Conservation (phyloP, 2,329 filamentous ascomycete genomes). For the Xenoacremonium recifei region DNA sequence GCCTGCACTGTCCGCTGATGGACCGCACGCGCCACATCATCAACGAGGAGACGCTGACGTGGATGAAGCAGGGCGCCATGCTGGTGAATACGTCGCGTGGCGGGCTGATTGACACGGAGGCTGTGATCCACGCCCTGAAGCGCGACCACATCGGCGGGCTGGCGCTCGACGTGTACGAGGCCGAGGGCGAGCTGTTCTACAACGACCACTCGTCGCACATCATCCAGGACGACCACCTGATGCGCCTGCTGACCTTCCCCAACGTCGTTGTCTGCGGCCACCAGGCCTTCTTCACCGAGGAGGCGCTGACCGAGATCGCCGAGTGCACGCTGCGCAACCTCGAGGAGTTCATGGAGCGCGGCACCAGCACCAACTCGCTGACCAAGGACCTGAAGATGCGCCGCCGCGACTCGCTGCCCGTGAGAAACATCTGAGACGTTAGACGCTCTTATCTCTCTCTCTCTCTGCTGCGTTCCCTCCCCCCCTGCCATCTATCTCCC, state of each 20-base stretch:
- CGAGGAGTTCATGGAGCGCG: slow-evolving; percentile 38
- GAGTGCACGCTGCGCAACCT: slow-evolving; percentile 58
- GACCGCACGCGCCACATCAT: slow-evolving; percentile 60
- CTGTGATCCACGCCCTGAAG: slow-evolving; percentile 62
- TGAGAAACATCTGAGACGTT: slow-evolving; percentile 28
- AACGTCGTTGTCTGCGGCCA: slow-evolving; percentile 67
- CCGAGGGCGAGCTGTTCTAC: slow-evolving; percentile 63
- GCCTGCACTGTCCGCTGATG: slow-evolving; percentile 65
- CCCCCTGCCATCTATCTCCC: too few species aligned
- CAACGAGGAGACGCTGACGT: slow-evolving; percentile 48
- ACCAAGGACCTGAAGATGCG: slow-evolving; percentile 26
- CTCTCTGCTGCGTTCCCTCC: too few species aligned
- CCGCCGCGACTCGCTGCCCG: slow-evolving; percentile 28
- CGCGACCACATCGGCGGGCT: slow-evolving; percentile 57
- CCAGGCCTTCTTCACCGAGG: slow-evolving; percentile 67
- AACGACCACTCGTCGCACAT: slow-evolving; percentile 63
- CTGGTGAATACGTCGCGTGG: slow-evolving; percentile 69
- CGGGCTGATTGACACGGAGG: slow-evolving; percentile 58
- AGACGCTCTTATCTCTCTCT: too few species aligned
- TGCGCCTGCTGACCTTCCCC: slow-evolving; percentile 65
- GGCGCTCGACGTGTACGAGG: slow-evolving; percentile 68
- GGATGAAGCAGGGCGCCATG: slow-evolving; percentile 60
- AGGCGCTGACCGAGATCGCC: slow-evolving; percentile 64
- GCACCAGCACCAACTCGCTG: slow-evolving; percentile 33
- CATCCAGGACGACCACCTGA: slow-evolving; percentile 64